Base-by-base conservation (phyloP, 2,329 filamentous ascomycete genomes). In the Arthrobotrys sinensis region DNA sequence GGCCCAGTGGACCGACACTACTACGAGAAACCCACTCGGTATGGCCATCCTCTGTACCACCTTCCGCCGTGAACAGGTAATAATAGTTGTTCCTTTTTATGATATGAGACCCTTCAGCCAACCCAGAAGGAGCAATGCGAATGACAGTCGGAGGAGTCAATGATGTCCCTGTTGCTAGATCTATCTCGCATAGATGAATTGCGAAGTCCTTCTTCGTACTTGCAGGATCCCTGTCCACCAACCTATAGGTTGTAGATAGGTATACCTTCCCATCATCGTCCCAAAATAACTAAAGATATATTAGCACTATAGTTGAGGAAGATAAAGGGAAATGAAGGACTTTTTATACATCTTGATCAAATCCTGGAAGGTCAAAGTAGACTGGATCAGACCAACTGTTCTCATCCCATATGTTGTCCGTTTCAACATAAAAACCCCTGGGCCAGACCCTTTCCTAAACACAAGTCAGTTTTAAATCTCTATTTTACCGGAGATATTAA, bases 21-120 rank as follows among this genome's bases (percentile, higher is more conserved):
- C 66, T 81, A 90, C 88, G 83, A 90, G 92, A 0, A 89, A 90
- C 0, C 90, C 90, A 85, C 88, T 72, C 62, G 89, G 82, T 82
- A 80, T 92, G 90, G 0, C 87, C 86, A 73, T 88, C 89, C 4
- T 87, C 89, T 0, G 89, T 90, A 3, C 89, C 89, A 36, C 88
- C 89, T 81, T 90, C 88, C 1, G 89, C 89, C 0, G 87, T 89
- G 5, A 90, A 83, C 6, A 90, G 85, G 81, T 90, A 90, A 79
- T 90, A 90, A 85, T 86, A 89, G 4, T 86, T 87, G 46, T 87
- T 87, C 50, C 87, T 86, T 83, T 88, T 88, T 82, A 89, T 90
- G 3, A 90, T 81, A 80, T 90, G 89, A 1, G 89, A 88, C 0
- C 86, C 89, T 81, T 90, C 89, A 14, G 89, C 86, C 1, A 88